Percentiles rank a stretch among this genome's conserved stretches.
These are phyloP conservation scores for Lepiota brunneoincarnata DNA, from an alignment of 768 basidiomycete species.

Conservation along the genomic window DNA sequence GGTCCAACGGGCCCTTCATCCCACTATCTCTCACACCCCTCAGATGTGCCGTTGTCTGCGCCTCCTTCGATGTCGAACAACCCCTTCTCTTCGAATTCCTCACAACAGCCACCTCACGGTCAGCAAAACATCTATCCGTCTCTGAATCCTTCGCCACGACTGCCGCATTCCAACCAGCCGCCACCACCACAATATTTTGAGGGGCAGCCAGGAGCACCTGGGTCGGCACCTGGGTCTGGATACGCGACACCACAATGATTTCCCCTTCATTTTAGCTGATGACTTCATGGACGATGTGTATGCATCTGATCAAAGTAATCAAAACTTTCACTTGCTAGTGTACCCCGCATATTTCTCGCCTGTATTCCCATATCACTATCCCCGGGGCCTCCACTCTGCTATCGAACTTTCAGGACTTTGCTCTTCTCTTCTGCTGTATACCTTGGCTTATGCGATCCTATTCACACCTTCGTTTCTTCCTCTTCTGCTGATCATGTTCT, in stretches of 20 bases:
- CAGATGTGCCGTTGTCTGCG: conserved; percentile 51
- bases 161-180: conserved; percentile 30
- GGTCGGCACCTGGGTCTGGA: conserved; percentile 42
- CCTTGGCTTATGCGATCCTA: neutral
- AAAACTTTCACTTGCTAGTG: conserved; percentile 16
- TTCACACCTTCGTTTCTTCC: conserved; percentile 6
- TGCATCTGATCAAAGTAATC: conserved; percentile 2
- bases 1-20: conserved; percentile 29
- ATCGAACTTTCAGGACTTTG: conserved; percentile 1
- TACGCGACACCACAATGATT: conserved; percentile 43
- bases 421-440: neutral
- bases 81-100: conserved; percentile 35
- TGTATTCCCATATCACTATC: conserved; percentile 14
- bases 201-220: conserved; percentile 35
- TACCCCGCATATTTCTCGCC: conserved; percentile 11
- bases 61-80: conserved; percentile 47
- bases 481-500: neutral
- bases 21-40: conserved; percentile 30
- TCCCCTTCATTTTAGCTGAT: conserved; percentile 9
- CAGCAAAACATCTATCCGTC: conserved; percentile 33
- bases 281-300: conserved; percentile 13
- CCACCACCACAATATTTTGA: conserved; percentile 20
- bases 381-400: conserved; percentile 2
- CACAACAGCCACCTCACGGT: conserved; percentile 27
- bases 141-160: conserved; percentile 33